These are phyloP conservation scores for Naumovozyma dairenensis DNA, from an alignment of 805 yeast genomes.

Conservation along the genomic window DNA sequence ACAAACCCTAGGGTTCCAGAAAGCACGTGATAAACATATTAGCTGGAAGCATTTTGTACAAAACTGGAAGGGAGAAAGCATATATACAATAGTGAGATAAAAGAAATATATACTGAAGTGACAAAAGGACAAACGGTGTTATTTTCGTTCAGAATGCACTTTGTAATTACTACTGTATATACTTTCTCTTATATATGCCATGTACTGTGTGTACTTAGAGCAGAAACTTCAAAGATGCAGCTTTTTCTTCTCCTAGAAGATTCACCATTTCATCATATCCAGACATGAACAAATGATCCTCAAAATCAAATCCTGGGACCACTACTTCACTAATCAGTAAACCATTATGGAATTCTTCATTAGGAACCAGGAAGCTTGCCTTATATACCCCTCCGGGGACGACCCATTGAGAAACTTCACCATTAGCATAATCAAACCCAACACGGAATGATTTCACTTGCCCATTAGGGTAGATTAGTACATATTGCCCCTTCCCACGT, in stretches of 20 bases:
- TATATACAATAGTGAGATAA: no score
- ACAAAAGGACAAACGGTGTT: no score
- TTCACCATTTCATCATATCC: constrained; percentile 24
- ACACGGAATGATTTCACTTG: constrained; percentile 39
- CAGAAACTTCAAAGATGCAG: constrained; percentile 31
- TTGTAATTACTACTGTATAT: no score
- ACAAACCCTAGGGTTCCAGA: no score
- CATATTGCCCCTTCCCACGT: constrained; percentile 47
- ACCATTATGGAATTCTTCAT: constrained; percentile 31
- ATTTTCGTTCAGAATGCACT: no score
- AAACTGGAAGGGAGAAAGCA: no score
- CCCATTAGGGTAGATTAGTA: constrained; percentile 43
- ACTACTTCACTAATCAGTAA: constrained; percentile 47
- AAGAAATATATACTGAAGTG: no score
- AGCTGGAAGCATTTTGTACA: no score
- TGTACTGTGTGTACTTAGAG: constrained; percentile 14
- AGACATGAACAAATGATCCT: constrained; percentile 40
- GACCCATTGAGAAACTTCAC: constrained; percentile 51
- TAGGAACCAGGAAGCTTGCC: constrained; percentile 42
- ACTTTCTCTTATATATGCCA: no score
- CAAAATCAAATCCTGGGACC: constrained; percentile 52
- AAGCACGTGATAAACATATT: no score
- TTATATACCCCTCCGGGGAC: constrained; percentile 54
- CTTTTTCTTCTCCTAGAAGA: constrained; percentile 32
- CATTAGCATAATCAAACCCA: constrained; percentile 39